Base-by-base conservation (phyloP, 202 grass and related monocot species). In the Setaria viridis region DNA sequence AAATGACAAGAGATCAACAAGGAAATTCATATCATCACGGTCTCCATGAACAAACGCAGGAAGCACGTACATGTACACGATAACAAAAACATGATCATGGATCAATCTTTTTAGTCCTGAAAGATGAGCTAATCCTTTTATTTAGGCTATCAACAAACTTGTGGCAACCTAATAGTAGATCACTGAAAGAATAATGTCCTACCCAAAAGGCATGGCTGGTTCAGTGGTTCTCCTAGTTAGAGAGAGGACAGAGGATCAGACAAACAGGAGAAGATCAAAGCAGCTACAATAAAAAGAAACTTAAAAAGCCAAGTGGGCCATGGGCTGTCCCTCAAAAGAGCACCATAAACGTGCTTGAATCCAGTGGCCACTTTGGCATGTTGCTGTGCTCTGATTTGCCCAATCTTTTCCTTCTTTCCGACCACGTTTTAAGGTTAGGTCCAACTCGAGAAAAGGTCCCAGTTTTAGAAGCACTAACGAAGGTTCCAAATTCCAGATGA, bases 341-440 rank as follows among this genome's bases (percentile, higher is more conserved):
- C 76, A 78, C 17, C 80, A 62, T 60, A 81, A 89, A 87, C 84
- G 87, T 89, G 90, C 51, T 84, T 84, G n/a, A 84, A 87, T 87
- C 80, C 63, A 92, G 80, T 80, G 83, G 82, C 86, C 87, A 89
- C 90, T 59, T 80, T 8, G 72, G 67, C 79, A 62, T 70, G 82
- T 54, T 73, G 29, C 65, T 7, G 9, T 65, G 76, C 63, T 15
- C 63, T 63, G 78, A 32, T 90, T 77, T 77, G 72, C 57, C 25
- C 21, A 1, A 49, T 66, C 65, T 50, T 57, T 78, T 6, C 56
- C 51, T 30, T 14, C 53, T 82, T 86, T 72, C 10, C 35, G 72
- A 29, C 54, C 62, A 72, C 56, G 53, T 72, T 73, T 84, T 79
- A 47, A 72, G 86, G 46, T 73, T 46, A 55, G 81, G 87, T 60